phyloP scores from a whole-genome alignment of 2,329 filamentous ascomycete genomes.

The Purpureocillium lavendulum region DNA sequence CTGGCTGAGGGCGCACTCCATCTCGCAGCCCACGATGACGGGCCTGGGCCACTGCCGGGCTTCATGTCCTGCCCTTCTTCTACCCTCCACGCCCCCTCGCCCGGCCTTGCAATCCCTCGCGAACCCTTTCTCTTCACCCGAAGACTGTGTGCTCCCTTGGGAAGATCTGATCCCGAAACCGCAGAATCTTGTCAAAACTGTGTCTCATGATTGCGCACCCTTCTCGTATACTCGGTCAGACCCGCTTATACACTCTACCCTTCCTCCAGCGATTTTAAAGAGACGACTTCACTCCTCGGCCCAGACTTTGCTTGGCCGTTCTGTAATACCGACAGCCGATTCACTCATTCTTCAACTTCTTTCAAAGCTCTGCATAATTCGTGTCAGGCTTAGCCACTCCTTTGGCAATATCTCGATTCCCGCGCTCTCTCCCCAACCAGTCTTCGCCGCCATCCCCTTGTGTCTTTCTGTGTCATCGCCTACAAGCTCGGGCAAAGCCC shows the following conservation, averaged over 20 bases:
- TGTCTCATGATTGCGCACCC: slow-evolving; percentile 24
- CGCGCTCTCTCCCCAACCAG: no score
- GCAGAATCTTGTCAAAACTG: slow-evolving; percentile 18
- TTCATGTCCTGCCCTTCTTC: slow-evolving; percentile 24
- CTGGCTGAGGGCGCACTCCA: slow-evolving; percentile 12
- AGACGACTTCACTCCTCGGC: slow-evolving; percentile 5
- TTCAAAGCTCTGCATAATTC: no score
- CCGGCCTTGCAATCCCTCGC: slow-evolving; percentile 9
- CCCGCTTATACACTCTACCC: slow-evolving; percentile 6
- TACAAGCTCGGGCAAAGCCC: no score
- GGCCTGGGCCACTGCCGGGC: slow-evolving; percentile 8
- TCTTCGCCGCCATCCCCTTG: no score
- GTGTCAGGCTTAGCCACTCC: no score
- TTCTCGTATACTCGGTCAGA: slow-evolving; percentile 12
- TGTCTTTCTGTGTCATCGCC: no score
- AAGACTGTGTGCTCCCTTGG: slow-evolving; percentile 20
- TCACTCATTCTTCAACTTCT: no score
- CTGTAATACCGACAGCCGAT: no score
- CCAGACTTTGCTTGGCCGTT: no score
- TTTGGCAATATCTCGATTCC: no score
- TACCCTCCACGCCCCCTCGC: slow-evolving; percentile 24
- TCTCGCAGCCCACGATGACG: slow-evolving; percentile 10
- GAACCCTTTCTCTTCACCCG: slow-evolving; percentile 13
- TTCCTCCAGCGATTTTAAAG: slow-evolving; percentile 4
- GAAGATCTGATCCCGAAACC: slow-evolving; percentile 22